phyloP scores from a whole-genome alignment of 345 rosid species.

The Heritiera fomes region DNA sequence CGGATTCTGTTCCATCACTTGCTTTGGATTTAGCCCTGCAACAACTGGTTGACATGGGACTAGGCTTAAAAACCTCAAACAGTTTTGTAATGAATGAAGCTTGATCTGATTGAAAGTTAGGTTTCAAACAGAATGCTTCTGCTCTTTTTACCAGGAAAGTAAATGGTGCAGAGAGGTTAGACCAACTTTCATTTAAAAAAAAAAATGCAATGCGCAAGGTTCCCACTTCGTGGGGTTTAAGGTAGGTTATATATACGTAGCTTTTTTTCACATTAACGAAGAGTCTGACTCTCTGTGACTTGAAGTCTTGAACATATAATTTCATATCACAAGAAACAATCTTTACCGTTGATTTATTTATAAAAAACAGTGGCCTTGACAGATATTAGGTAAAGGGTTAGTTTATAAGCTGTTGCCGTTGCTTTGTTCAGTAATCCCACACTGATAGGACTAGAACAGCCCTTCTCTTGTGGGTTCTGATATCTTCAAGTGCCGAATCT shows the following conservation, averaged over 20 bases:
- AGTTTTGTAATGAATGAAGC: neutral
- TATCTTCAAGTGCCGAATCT: neutral
- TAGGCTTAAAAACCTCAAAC: neutral
- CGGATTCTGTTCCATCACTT: neutral
- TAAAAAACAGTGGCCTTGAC: neutral
- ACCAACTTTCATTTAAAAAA: neutral
- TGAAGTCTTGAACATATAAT: no score
- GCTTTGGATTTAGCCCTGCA: neutral
- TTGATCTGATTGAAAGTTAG: neutral
- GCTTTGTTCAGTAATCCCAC: neutral
- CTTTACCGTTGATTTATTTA: neutral
- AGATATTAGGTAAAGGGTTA: slow-evolving; percentile 10
- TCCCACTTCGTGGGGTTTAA: no score
- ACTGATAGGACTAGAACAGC: neutral
- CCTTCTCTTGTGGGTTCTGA: slow-evolving; percentile 9
- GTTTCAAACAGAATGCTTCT: neutral
- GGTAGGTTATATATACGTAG: no score
- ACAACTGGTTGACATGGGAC: neutral
- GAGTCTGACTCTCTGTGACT: no score
- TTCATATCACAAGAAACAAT: no score
- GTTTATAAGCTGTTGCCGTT: neutral
- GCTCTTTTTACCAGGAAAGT: neutral
- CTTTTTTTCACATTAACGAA: no score
- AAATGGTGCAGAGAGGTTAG: slow-evolving; percentile 20
- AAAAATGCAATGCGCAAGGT: no score